Base-by-base conservation (phyloP, 2,329 filamentous ascomycete genomes). In the Cladosporium sphaerospermum region DNA sequence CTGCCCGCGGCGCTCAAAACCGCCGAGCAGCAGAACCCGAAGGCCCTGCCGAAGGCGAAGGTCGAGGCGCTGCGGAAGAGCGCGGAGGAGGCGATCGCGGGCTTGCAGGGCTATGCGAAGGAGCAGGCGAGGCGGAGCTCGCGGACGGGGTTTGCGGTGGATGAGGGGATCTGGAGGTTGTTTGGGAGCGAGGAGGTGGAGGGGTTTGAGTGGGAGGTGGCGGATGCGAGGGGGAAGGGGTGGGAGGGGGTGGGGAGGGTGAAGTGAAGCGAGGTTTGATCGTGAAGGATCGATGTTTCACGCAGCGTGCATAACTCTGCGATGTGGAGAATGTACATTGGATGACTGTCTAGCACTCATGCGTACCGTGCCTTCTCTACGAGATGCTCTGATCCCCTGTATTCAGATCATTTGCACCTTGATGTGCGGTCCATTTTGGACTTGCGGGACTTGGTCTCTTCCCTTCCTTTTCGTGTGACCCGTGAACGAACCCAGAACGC, bases 231-330 rank as follows among this genome's bases (percentile, higher is more conserved):
- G 40, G 58, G 42, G 19, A 59, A 62, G 41, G 65, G 64, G 7
- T 67, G 65, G 65, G 64, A 64, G 36, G 63, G 63, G 13, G 54
- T 67, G 9, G 52, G 43, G 23, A 60, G 55, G 49, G 54, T 63
- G n/a, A 58, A 47, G 50, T 51, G 39, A 50, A 7, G 23, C 7
- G 23, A 28, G 23, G 23, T 28, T 28, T 2, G 23, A 28, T 28
- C 5, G 23, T 28, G 23, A 7, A 28, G 23, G 23, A 7, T 5
- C 7, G 23, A 28, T 28, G 23, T 28, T 28, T 7, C 7, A 28
- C 23, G 23, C 23, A 28, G 23, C 23, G 23, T 28, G 23, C 23
- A 28, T 7, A 7, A 28, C 7, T 28, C 23, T 28, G 23, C 23
- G 23, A 28, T 28, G 23, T 28, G 23, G 23, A 28, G 23, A 28